Conservation (phyloP, 495 filamentous ascomycete species). For the Podospora pseudopauciseta region DNA sequence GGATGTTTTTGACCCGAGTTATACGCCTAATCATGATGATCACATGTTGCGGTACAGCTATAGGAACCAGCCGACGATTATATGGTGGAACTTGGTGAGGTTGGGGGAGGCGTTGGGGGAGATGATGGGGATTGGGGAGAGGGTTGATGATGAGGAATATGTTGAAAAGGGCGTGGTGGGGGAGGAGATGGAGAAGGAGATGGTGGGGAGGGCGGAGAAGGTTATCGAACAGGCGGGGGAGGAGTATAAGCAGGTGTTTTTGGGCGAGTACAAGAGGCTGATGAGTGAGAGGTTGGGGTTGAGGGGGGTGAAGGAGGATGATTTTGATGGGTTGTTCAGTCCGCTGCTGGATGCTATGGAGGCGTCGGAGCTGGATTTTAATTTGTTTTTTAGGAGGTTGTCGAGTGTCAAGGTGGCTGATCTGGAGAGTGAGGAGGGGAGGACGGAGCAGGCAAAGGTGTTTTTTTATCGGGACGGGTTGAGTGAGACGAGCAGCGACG, state of each 20-base stretch:
- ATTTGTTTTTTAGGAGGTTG: conserved; percentile 82
- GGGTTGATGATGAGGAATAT: conserved; percentile 67
- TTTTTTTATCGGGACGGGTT: conserved; percentile 71
- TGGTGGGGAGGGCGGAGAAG: conserved; percentile 45
- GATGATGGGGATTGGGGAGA: conserved; percentile 67
- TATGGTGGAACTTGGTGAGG: conserved; percentile 98
- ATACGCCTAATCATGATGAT: conserved; percentile 97
- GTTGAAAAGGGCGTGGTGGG: conserved; percentile 63
- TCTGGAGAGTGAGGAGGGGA: conserved; percentile 55
- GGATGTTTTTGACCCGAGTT: conserved; percentile 88
- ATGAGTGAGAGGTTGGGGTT: conserved; percentile 79
- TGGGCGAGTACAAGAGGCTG: conserved; percentile 77
- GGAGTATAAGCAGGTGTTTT: conserved; percentile 82
- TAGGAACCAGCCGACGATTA: conserved; percentile 88
- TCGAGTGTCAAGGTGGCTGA: conserved; percentile 54
- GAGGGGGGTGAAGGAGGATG: conserved; percentile 56
- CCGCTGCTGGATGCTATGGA: conserved; percentile 81
- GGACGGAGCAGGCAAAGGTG: conserved; percentile 50
- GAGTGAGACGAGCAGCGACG: conserved; percentile 52
- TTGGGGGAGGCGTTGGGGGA: conserved; percentile 90
- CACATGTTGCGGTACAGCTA: conserved; percentile 81
- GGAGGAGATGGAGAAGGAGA: conserved; percentile 40
- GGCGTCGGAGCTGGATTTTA: conserved; percentile 78
- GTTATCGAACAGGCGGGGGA: conserved; percentile 73
- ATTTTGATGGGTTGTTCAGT: conserved; percentile 75